A percentile compares a stretch with the other conserved stretches of the same genome.
Evolutionary conservation across 2,329 filamentous ascomycete genomes (phyloP).

Genomic region (Fusarium sp.): DNA sequence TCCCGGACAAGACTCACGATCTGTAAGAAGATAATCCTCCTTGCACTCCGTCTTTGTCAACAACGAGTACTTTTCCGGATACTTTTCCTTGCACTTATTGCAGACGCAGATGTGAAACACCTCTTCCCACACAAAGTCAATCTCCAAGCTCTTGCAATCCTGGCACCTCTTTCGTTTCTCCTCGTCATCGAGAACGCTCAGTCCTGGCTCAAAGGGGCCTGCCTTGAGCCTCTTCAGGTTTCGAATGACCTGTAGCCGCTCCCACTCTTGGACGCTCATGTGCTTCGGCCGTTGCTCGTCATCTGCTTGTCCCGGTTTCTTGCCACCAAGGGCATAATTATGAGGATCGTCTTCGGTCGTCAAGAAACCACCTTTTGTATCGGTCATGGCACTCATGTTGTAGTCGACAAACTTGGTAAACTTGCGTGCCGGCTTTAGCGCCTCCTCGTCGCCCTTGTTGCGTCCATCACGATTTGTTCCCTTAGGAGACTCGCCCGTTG

Average conservation of each 20-base stretch:
- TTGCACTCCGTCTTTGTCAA: slow-evolving; percentile 96
- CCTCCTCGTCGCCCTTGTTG: slow-evolving; percentile 58
- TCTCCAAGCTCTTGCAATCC: slow-evolving; percentile 86
- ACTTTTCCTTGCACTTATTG: slow-evolving; percentile 86
- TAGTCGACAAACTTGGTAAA: slow-evolving; percentile 97
- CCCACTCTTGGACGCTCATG: slow-evolving; percentile 95
- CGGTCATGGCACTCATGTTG: slow-evolving; percentile 97
- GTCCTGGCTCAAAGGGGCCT: slow-evolving; percentile 88
- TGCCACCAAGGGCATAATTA: slow-evolving; percentile 76
- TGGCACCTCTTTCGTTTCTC: slow-evolving; percentile 79
- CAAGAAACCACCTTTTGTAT: slow-evolving; percentile 96
- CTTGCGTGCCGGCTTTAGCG: slow-evolving; percentile 82
- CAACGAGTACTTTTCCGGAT: slow-evolving; percentile 92
- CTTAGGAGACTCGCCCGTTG: slow-evolving; percentile 58
- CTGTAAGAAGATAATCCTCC: slow-evolving; percentile 95
- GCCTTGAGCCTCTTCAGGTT: slow-evolving; percentile 79
- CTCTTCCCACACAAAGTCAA: slow-evolving; percentile 96
- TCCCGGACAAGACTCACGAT: slow-evolving; percentile 69
- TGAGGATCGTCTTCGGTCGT: slow-evolving; percentile 91
- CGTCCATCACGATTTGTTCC: slow-evolving; percentile 78
- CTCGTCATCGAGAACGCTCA: slow-evolving; percentile 78
- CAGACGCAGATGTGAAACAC: slow-evolving; percentile 83
- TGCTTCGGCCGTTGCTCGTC: slow-evolving; percentile 78
- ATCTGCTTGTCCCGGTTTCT: slow-evolving; percentile 51
- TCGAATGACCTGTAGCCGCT: slow-evolving; percentile 80